Evolutionary conservation across 179 eudicot species (phyloP).

Genomic region (Beta macrorhiza): DNA sequence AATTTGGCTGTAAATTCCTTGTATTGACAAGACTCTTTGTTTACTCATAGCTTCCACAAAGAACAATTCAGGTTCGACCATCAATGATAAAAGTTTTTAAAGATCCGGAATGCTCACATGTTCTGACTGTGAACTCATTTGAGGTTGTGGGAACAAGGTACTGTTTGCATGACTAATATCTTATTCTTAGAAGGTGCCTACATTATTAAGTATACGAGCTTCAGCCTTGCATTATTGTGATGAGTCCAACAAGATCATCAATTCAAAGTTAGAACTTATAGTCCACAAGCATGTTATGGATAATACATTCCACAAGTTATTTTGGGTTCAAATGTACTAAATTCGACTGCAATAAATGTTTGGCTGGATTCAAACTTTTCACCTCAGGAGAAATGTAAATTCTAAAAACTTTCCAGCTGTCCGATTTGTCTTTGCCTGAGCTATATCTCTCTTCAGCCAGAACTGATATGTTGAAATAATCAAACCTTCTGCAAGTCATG

Average conservation of each 20-base stretch:
- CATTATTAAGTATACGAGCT: not conserved
- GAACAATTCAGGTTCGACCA: slow-evolving; percentile 55
- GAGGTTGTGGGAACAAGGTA: slow-evolving; percentile 68
- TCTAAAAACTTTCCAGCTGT: not conserved
- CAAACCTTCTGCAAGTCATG: not conserved
- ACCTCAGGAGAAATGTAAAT: not conserved
- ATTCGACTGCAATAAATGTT: not conserved
- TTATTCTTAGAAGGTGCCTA: not conserved
- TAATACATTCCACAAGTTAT: not conserved
- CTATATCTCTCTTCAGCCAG: not conserved
- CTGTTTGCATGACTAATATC: not conserved
- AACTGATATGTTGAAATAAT: not conserved
- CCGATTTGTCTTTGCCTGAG: not conserved
- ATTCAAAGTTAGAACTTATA: not conserved
- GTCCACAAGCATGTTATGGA: not conserved
- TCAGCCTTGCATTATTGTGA: not conserved
- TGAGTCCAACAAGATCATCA: not conserved
- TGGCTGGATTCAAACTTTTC: not conserved
- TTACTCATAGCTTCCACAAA: not conserved
- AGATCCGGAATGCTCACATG: slow-evolving; percentile 28
- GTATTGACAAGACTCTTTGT: not conserved
- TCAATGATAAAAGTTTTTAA: slow-evolving; percentile 65
- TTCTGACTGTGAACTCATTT: slow-evolving; percentile 47
- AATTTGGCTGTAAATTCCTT: slow-evolving; percentile 30
- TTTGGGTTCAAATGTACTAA: not conserved